phyloP scores from a whole-genome alignment of 352 stramenopile genomes.

The Phytophthora tubulina region DNA sequence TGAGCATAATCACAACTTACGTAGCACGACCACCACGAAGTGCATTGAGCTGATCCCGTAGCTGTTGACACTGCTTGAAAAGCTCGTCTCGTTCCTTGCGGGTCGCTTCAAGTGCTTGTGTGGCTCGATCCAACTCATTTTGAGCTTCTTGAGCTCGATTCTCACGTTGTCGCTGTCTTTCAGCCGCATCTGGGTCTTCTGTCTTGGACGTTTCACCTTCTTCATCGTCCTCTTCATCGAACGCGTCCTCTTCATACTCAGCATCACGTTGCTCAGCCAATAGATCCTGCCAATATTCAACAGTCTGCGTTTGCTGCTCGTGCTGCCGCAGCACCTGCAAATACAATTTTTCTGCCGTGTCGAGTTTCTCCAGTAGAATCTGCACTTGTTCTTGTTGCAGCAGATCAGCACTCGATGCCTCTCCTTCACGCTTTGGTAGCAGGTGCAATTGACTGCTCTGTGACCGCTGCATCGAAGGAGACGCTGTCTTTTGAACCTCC shows the following conservation, averaged over 20 bases:
- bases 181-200: constrained; percentile 11
- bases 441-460: constrained; percentile 39
- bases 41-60: constrained; percentile 58
- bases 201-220: constrained; percentile 15
- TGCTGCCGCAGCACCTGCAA: constrained; percentile 74
- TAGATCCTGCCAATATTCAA: constrained; percentile 70
- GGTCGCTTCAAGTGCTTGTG: constrained; percentile 46
- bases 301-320: constrained; percentile 68
- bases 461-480: constrained; percentile 10
- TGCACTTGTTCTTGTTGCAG: constrained; percentile 53
- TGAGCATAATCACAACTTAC: too few relatives aligned
- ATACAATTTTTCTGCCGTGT: constrained; percentile 79
- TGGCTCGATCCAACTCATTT: constrained; percentile 44
- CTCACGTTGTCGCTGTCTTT: constrained; percentile 31
- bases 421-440: constrained; percentile 31
- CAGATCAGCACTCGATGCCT: constrained; percentile 37
- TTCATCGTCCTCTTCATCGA: constrained; percentile 39
- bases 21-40: constrained; percentile 12
- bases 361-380: constrained; percentile 67
- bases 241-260: constrained; percentile 39
- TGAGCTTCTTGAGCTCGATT: constrained; percentile 30
- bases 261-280: constrained; percentile 62
- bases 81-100: constrained; percentile 68
- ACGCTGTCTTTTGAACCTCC: constrained; percentile 8
- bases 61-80: constrained; percentile 66